A percentile compares a stretch with the other conserved stretches of the same genome.
phyloP scores from a whole-genome alignment of 768 basidiomycete genomes.

The Vishniacozyma victoriae region DNA sequence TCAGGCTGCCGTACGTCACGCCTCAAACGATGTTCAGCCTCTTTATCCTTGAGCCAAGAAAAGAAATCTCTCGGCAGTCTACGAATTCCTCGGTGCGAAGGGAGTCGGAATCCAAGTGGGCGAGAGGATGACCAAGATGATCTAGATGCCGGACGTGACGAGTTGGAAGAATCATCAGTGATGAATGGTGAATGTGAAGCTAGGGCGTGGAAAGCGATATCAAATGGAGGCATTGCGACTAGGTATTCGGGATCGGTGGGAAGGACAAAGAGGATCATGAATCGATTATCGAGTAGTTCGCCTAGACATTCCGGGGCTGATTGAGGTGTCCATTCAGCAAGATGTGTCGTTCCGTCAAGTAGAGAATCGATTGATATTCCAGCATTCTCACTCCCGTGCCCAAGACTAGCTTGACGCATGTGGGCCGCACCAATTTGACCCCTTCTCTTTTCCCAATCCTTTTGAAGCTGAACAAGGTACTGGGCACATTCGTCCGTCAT shows the following conservation, averaged over 20 bases:
- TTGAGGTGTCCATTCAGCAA: constrained; percentile 69
- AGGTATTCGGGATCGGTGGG: constrained; percentile 69
- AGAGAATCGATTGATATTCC: constrained; percentile 61
- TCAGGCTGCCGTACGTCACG: constrained; percentile 5
- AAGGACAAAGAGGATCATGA: constrained; percentile 82
- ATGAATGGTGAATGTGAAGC: constrained; percentile 16
- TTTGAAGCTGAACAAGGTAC: constrained; percentile 89
- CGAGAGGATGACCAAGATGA: constrained; percentile 33
- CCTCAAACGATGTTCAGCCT: constrained; percentile 10
- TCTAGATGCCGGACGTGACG: constrained; percentile 27
- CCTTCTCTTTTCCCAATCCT: constrained; percentile 92
- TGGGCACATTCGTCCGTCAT: constrained; percentile 95
- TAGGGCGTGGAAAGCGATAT: constrained; percentile 31
- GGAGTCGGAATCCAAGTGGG: constrained; percentile 37
- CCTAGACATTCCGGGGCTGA: constrained; percentile 75
- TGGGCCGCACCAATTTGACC: constrained; percentile 81
- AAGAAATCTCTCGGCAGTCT: constrained; percentile 42
- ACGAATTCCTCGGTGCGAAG: constrained; percentile 10
- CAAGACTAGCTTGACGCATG: constrained; percentile 53
- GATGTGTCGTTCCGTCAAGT: constrained; percentile 64
- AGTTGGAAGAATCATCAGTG: constrained; percentile 10
- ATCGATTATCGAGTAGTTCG: constrained; percentile 83
- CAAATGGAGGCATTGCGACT: constrained; percentile 52
- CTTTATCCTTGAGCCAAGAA: constrained; percentile 34
- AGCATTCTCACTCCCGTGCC: not conserved